Conservation (phyloP, 1,284 basidiomycete genomes). For the Naganishia liquefaciens region DNA sequence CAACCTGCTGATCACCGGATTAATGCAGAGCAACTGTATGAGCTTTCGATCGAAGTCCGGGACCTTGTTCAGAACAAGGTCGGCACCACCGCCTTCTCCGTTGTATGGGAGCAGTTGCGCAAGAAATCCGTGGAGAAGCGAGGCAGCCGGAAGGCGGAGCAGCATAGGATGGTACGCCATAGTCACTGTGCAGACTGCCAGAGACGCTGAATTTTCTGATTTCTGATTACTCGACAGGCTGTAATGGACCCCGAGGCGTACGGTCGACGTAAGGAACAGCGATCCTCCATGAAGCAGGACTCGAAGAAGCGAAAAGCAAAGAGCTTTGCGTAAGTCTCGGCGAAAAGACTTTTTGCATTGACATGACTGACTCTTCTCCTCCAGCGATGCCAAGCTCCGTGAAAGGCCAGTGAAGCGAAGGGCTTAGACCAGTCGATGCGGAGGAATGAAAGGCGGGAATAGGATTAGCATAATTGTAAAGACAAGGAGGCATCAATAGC, state of each 20-base stretch:
- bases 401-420: constrained; percentile 30
- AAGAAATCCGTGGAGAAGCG: constrained; percentile 69
- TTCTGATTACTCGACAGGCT: too few relatives aligned
- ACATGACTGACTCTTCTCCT: background rate
- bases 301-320: constrained; percentile 71
- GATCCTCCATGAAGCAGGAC: constrained; percentile 71
- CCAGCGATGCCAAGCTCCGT: constrained; percentile 30
- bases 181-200: constrained; percentile 1
- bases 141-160: constrained; percentile 69
- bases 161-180: constrained; percentile 62
- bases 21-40: constrained; percentile 74
- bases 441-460: too few relatives aligned
- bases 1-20: background rate
- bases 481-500: too few relatives aligned
- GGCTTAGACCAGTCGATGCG: background rate
- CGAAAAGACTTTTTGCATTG: background rate
- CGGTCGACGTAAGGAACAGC: constrained; percentile 71
- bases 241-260: constrained; percentile 50
- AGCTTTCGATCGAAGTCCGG: constrained; percentile 78
- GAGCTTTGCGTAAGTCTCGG: constrained; percentile 48
- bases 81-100: constrained; percentile 77
- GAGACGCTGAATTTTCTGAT: too few relatives aligned
- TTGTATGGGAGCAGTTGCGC: constrained; percentile 75
- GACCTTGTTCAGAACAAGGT: constrained; percentile 84
- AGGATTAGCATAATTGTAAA: too few relatives aligned